These are phyloP conservation scores for Gymnopus androsaceus DNA, from an alignment of 1,284 basidiomycete species.

Conservation along the genomic window DNA sequence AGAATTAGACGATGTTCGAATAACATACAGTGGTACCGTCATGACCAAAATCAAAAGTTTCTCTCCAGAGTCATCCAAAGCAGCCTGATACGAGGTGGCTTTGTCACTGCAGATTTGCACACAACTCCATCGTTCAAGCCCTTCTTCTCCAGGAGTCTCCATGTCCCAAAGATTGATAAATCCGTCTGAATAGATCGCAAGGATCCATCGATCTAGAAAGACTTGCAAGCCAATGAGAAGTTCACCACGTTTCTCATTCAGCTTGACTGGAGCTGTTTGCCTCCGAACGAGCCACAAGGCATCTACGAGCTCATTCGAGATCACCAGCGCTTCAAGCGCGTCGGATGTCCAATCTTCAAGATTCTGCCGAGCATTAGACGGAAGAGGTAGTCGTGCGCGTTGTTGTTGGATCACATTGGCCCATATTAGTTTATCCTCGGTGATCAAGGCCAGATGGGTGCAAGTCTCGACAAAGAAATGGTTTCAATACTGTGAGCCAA, in stretches of 20 bases:
- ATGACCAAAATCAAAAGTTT: slow-evolving; percentile 6
- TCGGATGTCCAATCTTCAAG: slow-evolving; percentile 2
- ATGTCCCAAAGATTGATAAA: slow-evolving; percentile 39
- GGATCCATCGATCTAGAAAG: slow-evolving; percentile 42
- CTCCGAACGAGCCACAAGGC: slow-evolving; percentile 27
- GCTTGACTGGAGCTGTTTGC: slow-evolving; percentile 15
- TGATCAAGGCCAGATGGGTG: slow-evolving; percentile 7
- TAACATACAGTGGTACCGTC: slow-evolving; percentile 4
- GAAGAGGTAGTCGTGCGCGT: slow-evolving; percentile 4
- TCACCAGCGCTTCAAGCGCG: slow-evolving; percentile 9
- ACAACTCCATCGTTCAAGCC: not conserved
- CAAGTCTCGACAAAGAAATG: slow-evolving; percentile 13
- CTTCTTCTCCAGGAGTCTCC: not conserved
- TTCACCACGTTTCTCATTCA: slow-evolving; percentile 18
- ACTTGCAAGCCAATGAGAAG: slow-evolving; percentile 35
- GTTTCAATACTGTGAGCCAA: not conserved
- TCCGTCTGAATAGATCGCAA: slow-evolving; percentile 41
- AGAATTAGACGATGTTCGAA: not conserved
- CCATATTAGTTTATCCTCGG: slow-evolving; percentile 16
- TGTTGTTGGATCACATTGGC: slow-evolving; percentile 2
- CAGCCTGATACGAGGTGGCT: slow-evolving; percentile 7
- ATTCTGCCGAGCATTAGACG: not conserved
- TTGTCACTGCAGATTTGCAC: slow-evolving; percentile 4
- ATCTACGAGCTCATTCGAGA: slow-evolving; percentile 6
- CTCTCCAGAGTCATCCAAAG: not conserved